phyloP scores from a whole-genome alignment of 202 grass and related monocot genomes.

The Miscanthus sacchariflorus region DNA sequence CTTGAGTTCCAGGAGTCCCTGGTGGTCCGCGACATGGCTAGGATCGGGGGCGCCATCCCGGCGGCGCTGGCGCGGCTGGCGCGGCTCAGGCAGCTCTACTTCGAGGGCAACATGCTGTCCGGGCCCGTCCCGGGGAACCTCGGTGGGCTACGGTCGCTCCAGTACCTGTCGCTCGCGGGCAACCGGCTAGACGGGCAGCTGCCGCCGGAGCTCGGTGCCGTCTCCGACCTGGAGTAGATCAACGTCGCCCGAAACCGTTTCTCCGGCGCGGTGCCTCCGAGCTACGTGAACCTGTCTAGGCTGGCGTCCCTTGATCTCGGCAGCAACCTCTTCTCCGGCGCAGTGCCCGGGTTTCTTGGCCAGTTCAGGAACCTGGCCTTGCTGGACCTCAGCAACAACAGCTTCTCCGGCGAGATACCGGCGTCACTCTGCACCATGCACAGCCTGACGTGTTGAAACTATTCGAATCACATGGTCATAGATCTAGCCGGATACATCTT shows the following conservation, averaged over 20 bases:
- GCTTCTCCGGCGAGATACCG: conserved; percentile 77
- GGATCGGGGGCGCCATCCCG: conserved; percentile 61
- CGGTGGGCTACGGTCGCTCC: conserved; percentile 52
- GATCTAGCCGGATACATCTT: too few relatives aligned
- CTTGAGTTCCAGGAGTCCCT: conserved; percentile 65
- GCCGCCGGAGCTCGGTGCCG: conserved; percentile 53
- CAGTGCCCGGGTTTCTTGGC: conserved; percentile 63
- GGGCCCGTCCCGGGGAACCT: conserved; percentile 61
- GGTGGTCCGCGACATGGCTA: conserved; percentile 66
- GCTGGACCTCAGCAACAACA: conserved; percentile 80
- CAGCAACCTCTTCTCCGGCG: conserved; percentile 60
- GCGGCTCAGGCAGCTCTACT: conserved; percentile 73
- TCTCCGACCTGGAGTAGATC: conserved; percentile 65
- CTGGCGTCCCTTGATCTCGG: conserved; percentile 70
- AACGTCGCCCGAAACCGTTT: conserved; percentile 71
- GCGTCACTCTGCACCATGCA: conserved; percentile 54
- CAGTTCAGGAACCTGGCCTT: conserved; percentile 58
- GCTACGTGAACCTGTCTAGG: conserved; percentile 53
- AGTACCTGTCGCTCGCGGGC: conserved; percentile 61
- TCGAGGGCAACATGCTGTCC: conserved; percentile 73
- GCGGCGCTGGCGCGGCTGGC: conserved; percentile 57
- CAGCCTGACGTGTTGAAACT: conserved; percentile 8
- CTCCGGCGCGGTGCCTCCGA: conserved; percentile 55
- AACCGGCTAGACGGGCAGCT: conserved; percentile 73
- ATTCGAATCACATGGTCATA: too few relatives aligned